Base-by-base conservation (phyloP, 129 eudicot genomes). In the Flaveria sonorensis region DNA sequence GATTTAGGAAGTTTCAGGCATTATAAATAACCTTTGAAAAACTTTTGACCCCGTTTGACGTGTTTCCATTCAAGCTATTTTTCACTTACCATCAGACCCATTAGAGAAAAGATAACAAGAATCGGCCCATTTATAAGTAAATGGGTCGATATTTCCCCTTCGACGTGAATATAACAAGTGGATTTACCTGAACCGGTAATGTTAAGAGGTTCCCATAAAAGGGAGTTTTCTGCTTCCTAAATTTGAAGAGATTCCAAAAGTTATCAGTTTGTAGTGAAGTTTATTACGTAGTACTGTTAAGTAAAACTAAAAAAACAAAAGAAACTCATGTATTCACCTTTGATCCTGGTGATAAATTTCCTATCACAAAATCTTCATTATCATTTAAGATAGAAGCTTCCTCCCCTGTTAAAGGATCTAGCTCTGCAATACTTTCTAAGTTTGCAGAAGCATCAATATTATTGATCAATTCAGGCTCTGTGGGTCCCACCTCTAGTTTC, bases 121-220 rank as follows among this genome's bases (percentile, higher is more conserved):
- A 39, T 19, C 40, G 1, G 20, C 48, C 36, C 39, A 8, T 40
- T 42, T 13, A 65, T n/a, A 39, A 36, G 40, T 56, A 12, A 73
- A 1, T 20, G 14, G 14, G 7, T 14, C 12, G 19, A 42, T 32
- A 12, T 71, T 42, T 46, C 7, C 32, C 16, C 42, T 7, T 55
- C 52, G 12, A 72, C 51, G 50, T 45, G 30, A 45, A 43, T 21
- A 26, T 81, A 43, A 26, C 18, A 70, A 51, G 18, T 43, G 69
- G 67, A 53, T 36, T 18, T 85, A 93, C 98, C 98, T 82, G 89
- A 72, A 28, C 30, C 15, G 48, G 71, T 68, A 52, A 82, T 70
- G 74, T 85, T 77, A 18, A 73, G 75, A 77, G 83, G 68, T 42
- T 87, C 89, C 84, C 82, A 76, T 53, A 60, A 74, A 75, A 71